Evolutionary conservation across 2,329 filamentous ascomycete genomes (phyloP).

Genomic region (Alternaria brassicae): DNA sequence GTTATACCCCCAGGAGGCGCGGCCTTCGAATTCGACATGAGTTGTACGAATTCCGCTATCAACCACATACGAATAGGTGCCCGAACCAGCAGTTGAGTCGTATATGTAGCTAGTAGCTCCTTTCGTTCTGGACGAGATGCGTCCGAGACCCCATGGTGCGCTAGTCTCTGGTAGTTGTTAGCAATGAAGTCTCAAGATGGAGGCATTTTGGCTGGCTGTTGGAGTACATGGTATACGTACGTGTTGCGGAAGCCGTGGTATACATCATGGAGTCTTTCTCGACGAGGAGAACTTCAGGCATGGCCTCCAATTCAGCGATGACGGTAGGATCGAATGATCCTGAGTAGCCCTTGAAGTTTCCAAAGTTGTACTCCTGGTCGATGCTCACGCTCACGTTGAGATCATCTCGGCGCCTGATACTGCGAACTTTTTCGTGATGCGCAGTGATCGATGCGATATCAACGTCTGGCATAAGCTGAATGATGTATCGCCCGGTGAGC

Average conservation of each 20-base stretch:
- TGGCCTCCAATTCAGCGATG: conserved; percentile 35
- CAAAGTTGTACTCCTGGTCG: conserved; percentile 36
- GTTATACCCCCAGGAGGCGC: conserved; percentile 42
- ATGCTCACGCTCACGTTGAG: conserved; percentile 22
- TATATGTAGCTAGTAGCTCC: conserved; percentile 35
- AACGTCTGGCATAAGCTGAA: conserved; percentile 51
- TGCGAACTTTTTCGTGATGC: conserved; percentile 35
- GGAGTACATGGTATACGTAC: conserved; percentile 12
- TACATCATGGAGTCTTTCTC: conserved; percentile 40
- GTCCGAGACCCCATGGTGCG: conserved; percentile 40
- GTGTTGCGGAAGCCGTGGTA: conserved; percentile 26
- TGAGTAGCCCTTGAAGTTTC: conserved; percentile 42
- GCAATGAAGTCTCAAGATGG: background rate
- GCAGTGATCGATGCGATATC: conserved; percentile 32
- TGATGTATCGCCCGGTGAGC: conserved; percentile 53
- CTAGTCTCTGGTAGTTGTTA: conserved; percentile 21
- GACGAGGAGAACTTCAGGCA: conserved; percentile 36
- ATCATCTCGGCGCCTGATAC: conserved; percentile 33
- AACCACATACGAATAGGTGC: conserved; percentile 59
- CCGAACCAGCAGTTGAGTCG: conserved; percentile 30
- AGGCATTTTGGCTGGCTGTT: background rate
- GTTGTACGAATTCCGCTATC: conserved; percentile 67
- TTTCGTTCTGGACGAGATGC: conserved; percentile 33
- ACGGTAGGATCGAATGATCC: conserved; percentile 40
- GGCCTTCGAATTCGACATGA: conserved; percentile 53